Percentiles rank a stretch among this genome's conserved stretches.
These are phyloP conservation scores for Petasospora rhodanensis DNA, from an alignment of 1,139 yeast species.

Conservation along the genomic window DNA sequence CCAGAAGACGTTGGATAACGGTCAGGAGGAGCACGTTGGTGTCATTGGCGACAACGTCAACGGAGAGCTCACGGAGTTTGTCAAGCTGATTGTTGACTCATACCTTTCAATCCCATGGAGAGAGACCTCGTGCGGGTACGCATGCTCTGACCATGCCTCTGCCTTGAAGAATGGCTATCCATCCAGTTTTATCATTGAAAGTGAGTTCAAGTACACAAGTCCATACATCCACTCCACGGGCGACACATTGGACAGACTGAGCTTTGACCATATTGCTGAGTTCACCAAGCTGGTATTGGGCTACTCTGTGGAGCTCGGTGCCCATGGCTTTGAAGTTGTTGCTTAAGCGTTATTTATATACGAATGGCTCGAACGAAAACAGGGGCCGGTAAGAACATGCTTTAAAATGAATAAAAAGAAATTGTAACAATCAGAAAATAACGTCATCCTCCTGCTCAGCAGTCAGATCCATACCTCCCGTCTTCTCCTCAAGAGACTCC, in stretches of 20 bases:
- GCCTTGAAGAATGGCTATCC: slow-evolving; percentile 84
- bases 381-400: too few relatives aligned
- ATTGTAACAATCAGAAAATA: slow-evolving; percentile 36
- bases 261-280: slow-evolving; percentile 71
- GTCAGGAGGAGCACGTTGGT: slow-evolving; percentile 71
- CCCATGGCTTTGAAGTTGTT: slow-evolving; percentile 28
- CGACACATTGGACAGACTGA: slow-evolving; percentile 80
- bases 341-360: too few relatives aligned
- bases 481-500: slow-evolving; percentile 11
- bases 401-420: too few relatives aligned
- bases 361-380: too few relatives aligned
- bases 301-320: slow-evolving; percentile 61
- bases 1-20: slow-evolving; percentile 47
- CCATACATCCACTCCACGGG: slow-evolving; percentile 69
- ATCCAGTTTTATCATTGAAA: slow-evolving; percentile 75
- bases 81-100: slow-evolving; percentile 53
- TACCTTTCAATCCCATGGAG: slow-evolving; percentile 67
- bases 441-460: slow-evolving; percentile 46
- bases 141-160: slow-evolving; percentile 90
- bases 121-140: slow-evolving; percentile 83
- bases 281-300: slow-evolving; percentile 75
- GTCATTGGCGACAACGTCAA: slow-evolving; percentile 74
- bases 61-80: slow-evolving; percentile 51
- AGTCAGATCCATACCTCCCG: slow-evolving; percentile 29
- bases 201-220: slow-evolving; percentile 58